Conservation (phyloP, 495 filamentous ascomycete species). For the Opeltia flavorubescens region DNA sequence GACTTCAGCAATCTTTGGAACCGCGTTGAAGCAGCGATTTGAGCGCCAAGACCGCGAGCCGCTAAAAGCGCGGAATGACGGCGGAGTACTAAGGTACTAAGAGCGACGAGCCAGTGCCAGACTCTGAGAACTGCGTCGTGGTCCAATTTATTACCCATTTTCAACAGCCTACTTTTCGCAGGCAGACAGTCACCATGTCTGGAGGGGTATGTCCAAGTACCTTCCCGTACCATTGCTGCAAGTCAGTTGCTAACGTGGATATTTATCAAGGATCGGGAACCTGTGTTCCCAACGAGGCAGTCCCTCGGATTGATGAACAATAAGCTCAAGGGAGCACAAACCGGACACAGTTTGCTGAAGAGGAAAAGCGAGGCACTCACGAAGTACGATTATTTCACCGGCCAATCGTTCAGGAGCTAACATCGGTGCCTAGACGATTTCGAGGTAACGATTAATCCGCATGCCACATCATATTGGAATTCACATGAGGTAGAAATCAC, state of each 20-base stretch:
- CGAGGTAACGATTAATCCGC: constrained; percentile 45
- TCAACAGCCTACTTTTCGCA: no score
- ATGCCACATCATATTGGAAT: constrained; percentile 10
- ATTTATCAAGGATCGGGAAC: constrained; percentile 55
- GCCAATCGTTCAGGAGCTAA: constrained; percentile 5
- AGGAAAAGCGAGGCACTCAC: constrained; percentile 88
- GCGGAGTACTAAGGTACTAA: no score
- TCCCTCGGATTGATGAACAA: constrained; percentile 93
- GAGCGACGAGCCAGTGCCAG: no score
- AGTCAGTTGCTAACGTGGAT: constrained; percentile 6
- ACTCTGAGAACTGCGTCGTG: no score
- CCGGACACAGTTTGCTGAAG: constrained; percentile 74
- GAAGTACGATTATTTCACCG: constrained; percentile 38
- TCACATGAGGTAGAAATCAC: constrained; percentile 61
- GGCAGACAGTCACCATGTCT: no score
- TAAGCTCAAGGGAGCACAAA: constrained; percentile 95
- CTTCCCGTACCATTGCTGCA: no score
- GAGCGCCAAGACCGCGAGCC: no score
- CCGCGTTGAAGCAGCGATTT: no score
- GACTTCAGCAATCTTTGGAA: no score
- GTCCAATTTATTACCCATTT: no score
- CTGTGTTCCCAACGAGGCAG: constrained; percentile 97
- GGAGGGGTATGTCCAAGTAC: no score
- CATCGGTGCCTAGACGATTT: constrained; percentile 48
- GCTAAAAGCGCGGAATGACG: no score